Evolutionary conservation across 768 basidiomycete species (phyloP), one percentile per base, ranked within the genome.

Genomic region (Suillus subaureus): DNA sequence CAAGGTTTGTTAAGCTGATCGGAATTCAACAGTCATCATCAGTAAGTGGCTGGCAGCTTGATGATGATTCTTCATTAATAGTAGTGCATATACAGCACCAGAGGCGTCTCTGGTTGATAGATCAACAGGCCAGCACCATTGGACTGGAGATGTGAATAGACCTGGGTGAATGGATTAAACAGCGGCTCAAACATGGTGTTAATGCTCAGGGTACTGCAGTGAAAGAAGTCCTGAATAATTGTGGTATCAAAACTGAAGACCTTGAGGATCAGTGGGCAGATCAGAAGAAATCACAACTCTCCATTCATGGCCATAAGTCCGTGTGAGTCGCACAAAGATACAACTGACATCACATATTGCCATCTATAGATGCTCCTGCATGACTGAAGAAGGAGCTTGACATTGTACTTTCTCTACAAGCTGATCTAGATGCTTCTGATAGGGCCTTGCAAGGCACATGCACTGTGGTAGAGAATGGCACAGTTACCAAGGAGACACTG

Each of bases 161-260:
- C 13, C 72, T 81, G 1, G 78, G 79, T 0, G 64, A 67, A 6
- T 82, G 79, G 79, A 68, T 81, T 4, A 63, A 62, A 1, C 67
- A 72, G 3, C 68, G 72, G 11, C 68, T 73, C 39, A 39, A 39
- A 5, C 63, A 67, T 31, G 72, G 73, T 1, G 63, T 75, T 4
- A 16, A 63, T 26, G 62, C 21, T 0, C 74, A 75, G 21, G 62
- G 45, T 0, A 31, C 45, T 6, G 62, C 68, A 18, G 74, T 74
- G 1, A 26, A 47, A 4, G 61, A 67, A 5, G 57, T 62, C 0
- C 64, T 81, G 1, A 58, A 43, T 1, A 31, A 65, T 2, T 74
- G 72, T 56, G 70, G 68, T 0, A 47, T 75, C 6, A 13, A 39
- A 39, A 39, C 15, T 13, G 39, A 39, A 15, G 39, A 39, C 15